Percentiles rank a stretch among this genome's conserved stretches.
These are phyloP conservation scores for Penicillium capsulatum DNA, from an alignment of 2,329 filamentous ascomycete species.

Conservation along the genomic window DNA sequence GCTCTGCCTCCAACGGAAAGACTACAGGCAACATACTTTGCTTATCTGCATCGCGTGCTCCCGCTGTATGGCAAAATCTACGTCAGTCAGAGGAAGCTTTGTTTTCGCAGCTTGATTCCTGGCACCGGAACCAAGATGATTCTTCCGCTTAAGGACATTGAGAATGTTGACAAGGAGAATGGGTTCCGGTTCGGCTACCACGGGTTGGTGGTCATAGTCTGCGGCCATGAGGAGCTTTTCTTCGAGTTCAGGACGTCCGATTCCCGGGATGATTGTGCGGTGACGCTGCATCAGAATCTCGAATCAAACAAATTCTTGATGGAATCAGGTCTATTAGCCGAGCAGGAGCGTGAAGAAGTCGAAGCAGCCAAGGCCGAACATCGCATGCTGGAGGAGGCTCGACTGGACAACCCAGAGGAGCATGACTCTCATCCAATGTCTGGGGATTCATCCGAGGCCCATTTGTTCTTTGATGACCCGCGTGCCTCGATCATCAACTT, in stretches of 20 bases:
- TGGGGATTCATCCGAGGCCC: slow-evolving; percentile 44
- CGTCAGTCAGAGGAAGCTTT: slow-evolving; percentile 80
- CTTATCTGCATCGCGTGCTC: slow-evolving; percentile 82
- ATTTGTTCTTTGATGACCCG: slow-evolving; percentile 85
- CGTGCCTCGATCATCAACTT: slow-evolving; percentile 85
- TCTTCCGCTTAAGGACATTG: slow-evolving; percentile 81
- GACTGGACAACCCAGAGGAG: slow-evolving; percentile 46
- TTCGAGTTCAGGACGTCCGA: slow-evolving; percentile 83
- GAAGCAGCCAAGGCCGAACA: slow-evolving; percentile 76
- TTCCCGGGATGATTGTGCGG: slow-evolving; percentile 79
- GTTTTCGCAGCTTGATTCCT: slow-evolving; percentile 85
- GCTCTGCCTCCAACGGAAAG: slow-evolving; percentile 78
- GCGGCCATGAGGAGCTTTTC: slow-evolving; percentile 91
- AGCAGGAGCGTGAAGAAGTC: slow-evolving; percentile 66
- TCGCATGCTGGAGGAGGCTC: slow-evolving; percentile 71
- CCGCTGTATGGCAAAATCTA: slow-evolving; percentile 97
- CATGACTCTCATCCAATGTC: slow-evolving; percentile 23
- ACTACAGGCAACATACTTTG: slow-evolving; percentile 84
- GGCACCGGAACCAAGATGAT: slow-evolving; percentile 91
- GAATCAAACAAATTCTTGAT: slow-evolving; percentile 67
- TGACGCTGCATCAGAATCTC: slow-evolving; percentile 72
- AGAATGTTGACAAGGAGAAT: slow-evolving; percentile 91
- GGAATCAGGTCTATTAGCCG: slow-evolving; percentile 63
- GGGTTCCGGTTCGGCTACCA: slow-evolving; percentile 90
- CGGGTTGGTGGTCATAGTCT: slow-evolving; percentile 86